Evolutionary conservation across 2,329 filamentous ascomycete species (phyloP), one percentile per base, ranked within the genome.

Genomic region (Alternaria incomplexa): DNA sequence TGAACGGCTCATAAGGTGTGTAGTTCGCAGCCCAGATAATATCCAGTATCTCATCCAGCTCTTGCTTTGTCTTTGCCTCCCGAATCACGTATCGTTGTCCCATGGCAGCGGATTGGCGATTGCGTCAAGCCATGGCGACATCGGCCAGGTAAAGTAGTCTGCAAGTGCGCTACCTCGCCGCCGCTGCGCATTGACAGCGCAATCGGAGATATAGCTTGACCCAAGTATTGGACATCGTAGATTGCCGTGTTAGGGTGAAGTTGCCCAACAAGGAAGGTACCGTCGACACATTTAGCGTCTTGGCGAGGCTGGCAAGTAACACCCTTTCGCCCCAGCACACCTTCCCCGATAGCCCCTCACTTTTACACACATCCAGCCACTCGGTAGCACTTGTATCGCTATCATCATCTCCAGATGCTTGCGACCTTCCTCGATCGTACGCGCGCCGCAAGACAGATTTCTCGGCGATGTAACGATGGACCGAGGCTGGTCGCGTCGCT

Each of bases 21-120:
- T 79, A 72, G 52, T 79, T 79, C 12, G 76, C 77, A 13, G 69
- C 69, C 75, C 76, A 78, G 22, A 79, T 76, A 17, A 78, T 73
- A 15, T 77, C 69, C 63, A 77, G 62, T 26, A 78, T 72, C 20
- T 55, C 54, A 58, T 75, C 72, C 65, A 79, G 60, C 63, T 79
- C 74, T 68, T 73, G 56, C 61, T 57, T 71, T 6, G 69, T 72
- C 44, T 66, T 58, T 36, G 70, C 73, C 56, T 76, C 66, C 52
- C 72, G 72, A 20, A 78, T 64, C 15, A 67, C 58, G 56, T 76
- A 78, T 45, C 67, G 67, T 43, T 64, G 53, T 46, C 63, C 65
- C 68, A 70, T 73, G 30, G 55, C 60, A 48, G 60, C 36, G 59
- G 57, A 55, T 47, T 51, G 51, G 61, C 68, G 45, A 28, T 67